Conservation (phyloP, 108 stramenopile species). For the Seminavis robusta region DNA sequence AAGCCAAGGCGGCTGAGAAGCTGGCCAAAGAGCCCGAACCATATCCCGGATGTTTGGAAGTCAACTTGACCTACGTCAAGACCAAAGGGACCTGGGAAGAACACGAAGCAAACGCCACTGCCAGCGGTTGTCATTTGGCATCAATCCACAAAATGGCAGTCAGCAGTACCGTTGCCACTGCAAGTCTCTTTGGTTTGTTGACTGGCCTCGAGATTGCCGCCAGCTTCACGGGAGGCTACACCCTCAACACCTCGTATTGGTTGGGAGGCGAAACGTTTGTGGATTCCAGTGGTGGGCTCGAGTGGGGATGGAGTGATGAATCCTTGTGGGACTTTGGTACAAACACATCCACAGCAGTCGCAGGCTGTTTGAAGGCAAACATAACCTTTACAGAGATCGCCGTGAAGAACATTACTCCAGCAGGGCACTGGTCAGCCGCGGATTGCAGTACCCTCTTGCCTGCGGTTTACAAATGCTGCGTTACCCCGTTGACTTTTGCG, state of each 20-base stretch:
- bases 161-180: slow-evolving; percentile 1
- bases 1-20: not conserved
- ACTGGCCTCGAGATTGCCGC: not conserved
- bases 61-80: slow-evolving; percentile 8
- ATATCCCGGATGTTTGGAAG: slow-evolving; percentile 2
- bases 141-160: not conserved
- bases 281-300: not conserved
- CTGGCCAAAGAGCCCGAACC: not conserved
- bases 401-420: not conserved
- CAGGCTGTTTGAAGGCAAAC: not conserved
- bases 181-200: not conserved
- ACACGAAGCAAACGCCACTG: slow-evolving; percentile 1
- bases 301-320: slow-evolving; percentile 9
- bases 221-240: not conserved
- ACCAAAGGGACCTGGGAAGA: not conserved
- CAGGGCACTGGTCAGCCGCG: slow-evolving; percentile 1
- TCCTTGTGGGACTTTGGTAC: slow-evolving; percentile 8
- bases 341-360: slow-evolving; percentile 6
- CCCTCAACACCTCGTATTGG: not conserved
- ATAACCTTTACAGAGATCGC: slow-evolving; percentile 8
- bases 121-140: slow-evolving; percentile 6
- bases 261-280: slow-evolving; percentile 6
- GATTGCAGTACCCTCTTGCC: slow-evolving; percentile 7
- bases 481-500: too few species aligned
- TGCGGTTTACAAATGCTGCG: slow-evolving; percentile 11